These are phyloP conservation scores for Epichloe aotearoae DNA, from an alignment of 2,329 filamentous ascomycete species.

Conservation along the genomic window DNA sequence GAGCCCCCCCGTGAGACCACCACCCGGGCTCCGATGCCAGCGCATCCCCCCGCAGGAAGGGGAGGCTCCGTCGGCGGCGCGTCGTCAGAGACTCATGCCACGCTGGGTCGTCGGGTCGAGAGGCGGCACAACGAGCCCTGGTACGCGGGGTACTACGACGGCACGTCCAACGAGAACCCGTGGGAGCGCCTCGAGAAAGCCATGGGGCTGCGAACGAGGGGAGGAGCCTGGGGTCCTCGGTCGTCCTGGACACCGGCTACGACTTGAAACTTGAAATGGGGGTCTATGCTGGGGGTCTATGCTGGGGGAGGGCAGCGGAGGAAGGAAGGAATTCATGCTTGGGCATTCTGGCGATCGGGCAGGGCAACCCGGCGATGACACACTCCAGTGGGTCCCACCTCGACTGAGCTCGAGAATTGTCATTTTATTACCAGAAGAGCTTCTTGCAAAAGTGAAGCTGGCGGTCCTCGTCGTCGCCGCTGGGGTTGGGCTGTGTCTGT, in stretches of 20 bases:
- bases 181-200: slow-evolving; percentile 47
- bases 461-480: too few species aligned
- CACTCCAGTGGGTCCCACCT: too few species aligned
- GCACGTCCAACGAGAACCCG: slow-evolving; percentile 57
- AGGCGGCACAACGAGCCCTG: background rate
- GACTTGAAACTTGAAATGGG: background rate
- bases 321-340: too few species aligned
- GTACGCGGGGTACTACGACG: slow-evolving; percentile 53
- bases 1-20: background rate
- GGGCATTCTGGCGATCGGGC: too few species aligned
- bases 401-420: background rate
- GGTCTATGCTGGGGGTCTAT: background rate
- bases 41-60: too few species aligned
- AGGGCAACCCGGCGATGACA: too few species aligned
- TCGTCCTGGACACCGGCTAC: background rate
- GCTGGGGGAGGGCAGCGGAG: too few species aligned
- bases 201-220: slow-evolving; percentile 28
- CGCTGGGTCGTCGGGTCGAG: background rate
- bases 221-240: slow-evolving; percentile 32
- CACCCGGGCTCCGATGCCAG: too few species aligned
- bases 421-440: too few species aligned
- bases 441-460: background rate
- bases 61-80: too few species aligned
- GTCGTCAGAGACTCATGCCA: background rate
- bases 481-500: background rate